A percentile compares a stretch with the other conserved stretches of the same genome.
Conservation (phyloP, 345 rosid genomes). For the Lepidium aucheri region DNA sequence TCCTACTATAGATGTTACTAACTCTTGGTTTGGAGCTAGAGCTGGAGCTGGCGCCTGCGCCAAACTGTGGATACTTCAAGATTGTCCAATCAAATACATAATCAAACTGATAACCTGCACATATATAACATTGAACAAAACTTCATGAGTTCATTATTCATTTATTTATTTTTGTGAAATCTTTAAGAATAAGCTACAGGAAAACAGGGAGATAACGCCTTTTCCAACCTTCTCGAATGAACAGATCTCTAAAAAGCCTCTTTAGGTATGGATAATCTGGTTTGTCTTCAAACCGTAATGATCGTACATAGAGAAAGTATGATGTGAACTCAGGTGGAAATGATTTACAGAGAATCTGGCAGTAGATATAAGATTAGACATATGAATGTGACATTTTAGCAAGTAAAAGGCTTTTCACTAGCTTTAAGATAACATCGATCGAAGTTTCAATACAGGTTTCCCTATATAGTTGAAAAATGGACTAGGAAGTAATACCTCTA, state of each 20-base stretch:
- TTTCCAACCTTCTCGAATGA: slow-evolving; percentile 75
- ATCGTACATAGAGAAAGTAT: slow-evolving; percentile 87
- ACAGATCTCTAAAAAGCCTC: slow-evolving; percentile 91
- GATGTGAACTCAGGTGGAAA: slow-evolving; percentile 91
- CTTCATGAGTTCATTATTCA: neutral
- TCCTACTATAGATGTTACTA: slow-evolving; percentile 15
- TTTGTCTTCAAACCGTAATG: slow-evolving; percentile 92
- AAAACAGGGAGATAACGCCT: neutral
- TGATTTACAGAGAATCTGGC: slow-evolving; percentile 88
- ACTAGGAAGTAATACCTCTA: slow-evolving; percentile 50
- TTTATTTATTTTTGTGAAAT: too few species aligned
- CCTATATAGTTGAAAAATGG: neutral
- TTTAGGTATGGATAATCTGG: slow-evolving; percentile 96
- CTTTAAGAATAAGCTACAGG: neutral
- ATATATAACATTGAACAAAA: neutral
- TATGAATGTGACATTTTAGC: neutral
- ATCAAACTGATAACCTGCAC: slow-evolving; percentile 91
- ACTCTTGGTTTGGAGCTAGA: slow-evolving; percentile 84
- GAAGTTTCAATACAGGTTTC: neutral
- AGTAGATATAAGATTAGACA: neutral
- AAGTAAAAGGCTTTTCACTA: neutral
- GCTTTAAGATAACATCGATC: neutral
- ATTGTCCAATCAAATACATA: slow-evolving; percentile 97
- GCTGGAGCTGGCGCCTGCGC: slow-evolving; percentile 59
- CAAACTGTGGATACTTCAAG: slow-evolving; percentile 80